phyloP scores from a whole-genome alignment of 2,329 filamentous ascomycete genomes.

The Fusarium chuoi region DNA sequence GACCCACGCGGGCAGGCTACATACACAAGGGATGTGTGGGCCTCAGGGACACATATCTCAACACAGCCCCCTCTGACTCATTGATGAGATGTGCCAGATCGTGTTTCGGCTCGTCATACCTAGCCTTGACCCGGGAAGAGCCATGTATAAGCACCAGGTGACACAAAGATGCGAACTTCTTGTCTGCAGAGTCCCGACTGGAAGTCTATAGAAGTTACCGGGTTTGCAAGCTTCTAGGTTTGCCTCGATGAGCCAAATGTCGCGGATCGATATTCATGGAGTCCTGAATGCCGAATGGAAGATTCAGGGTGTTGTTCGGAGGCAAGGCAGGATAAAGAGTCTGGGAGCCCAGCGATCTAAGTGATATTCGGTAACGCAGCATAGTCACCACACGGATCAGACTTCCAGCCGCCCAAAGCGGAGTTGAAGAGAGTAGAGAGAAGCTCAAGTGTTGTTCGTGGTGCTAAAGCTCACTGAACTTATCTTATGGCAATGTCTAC shows the following conservation, averaged over 20 bases:
- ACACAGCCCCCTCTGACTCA: neutral
- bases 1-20: neutral
- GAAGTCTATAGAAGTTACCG: too few relatives aligned
- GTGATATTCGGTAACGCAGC: neutral
- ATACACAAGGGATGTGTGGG: neutral
- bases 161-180: neutral
- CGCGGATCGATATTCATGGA: neutral
- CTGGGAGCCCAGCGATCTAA: neutral
- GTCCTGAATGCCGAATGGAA: neutral
- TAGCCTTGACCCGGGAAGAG: neutral
- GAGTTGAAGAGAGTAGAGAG: too few relatives aligned
- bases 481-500: too few relatives aligned
- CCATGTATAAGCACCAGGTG: rapidly evolving
- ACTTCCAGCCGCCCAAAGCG: too few relatives aligned
- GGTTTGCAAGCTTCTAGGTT: too few relatives aligned
- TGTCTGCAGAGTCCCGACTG: neutral
- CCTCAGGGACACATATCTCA: neutral
- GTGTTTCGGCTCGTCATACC: neutral
- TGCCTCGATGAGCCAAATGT: too few relatives aligned
- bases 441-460: too few relatives aligned
- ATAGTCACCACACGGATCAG: too few relatives aligned
- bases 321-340: neutral
- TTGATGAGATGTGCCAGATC: neutral
- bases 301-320: neutral
- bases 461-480: too few relatives aligned